Base-by-base conservation (phyloP, 2,329 filamentous ascomycete species). In the Aspergillus latus region DNA sequence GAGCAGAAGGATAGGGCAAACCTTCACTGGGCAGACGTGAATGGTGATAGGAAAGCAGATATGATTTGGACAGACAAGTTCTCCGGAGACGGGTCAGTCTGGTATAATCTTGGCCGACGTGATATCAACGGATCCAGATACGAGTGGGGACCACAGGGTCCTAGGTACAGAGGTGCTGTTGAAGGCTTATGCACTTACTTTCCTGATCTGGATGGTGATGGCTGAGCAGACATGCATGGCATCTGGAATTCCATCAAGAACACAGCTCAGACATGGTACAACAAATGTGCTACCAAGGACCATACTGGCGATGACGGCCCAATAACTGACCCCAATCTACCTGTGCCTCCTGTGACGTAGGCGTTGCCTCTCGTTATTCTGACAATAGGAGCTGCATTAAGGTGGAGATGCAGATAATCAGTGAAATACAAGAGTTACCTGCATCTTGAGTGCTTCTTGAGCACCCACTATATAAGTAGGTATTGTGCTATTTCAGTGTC, bases 21-120 rank as follows among this genome's bases (percentile, higher is more conserved):
- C 16, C 26, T 74, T 9, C 66, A 68, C 7, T 78, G 63, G 37
- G 71, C 68, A 3, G 76, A 78, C 59, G 68, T 76, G 16, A 72
- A 77, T 50, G 72, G 74, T 10, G 71, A 74, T 26, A 39, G 48
- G 43, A 57, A 45, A 5, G 69, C 64, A 16, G 75, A 77, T 59
- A 56, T 74, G 26, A 52, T 75, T 26, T 70, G 63, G 63, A 57
- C 69, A 26, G 64, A 77, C 49, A 74, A 75, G 59, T 72, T 70
- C 62, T 68, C 59, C 5, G 70, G 72, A 6, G 63, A 72, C 26
- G 66, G 62, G 1, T 49, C 29, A 1, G 66, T 72, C 4, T 76
- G 65, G 65, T 66, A 67, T 43, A 74, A 75, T 61, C 49, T 45
- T 1, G 69, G 71, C 3, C 57, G 49, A 3, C 47, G 15, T 10